These are phyloP conservation scores for Ganoderma resinaceum DNA, from an alignment of 1,284 basidiomycete species.

Conservation along the genomic window DNA sequence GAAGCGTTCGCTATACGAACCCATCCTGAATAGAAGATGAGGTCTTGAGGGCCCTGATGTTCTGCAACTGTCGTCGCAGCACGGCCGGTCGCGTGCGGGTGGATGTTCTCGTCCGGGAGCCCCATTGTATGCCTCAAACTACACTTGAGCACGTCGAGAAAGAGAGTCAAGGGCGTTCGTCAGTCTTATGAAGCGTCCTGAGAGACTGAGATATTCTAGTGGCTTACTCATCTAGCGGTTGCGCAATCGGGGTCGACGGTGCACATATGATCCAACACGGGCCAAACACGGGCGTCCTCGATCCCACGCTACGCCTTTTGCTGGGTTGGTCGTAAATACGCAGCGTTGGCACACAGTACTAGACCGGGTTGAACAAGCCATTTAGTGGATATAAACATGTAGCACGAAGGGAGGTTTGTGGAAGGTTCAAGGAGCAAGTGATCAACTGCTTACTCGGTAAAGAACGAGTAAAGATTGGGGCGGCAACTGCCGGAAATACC, in stretches of 20 bases:
- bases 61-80: conserved; percentile 57
- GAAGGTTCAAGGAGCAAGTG: too few relatives aligned
- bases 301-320: neutral
- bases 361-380: too few relatives aligned
- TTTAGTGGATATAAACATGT: too few relatives aligned
- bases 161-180: neutral
- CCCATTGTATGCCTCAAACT: neutral
- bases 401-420: too few relatives aligned
- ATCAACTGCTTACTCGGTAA: too few relatives aligned
- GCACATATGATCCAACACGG: neutral
- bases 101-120: conserved; percentile 52
- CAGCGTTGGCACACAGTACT: neutral
- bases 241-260: neutral
- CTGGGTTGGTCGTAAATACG: neutral
- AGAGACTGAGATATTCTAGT: neutral
- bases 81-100: conserved; percentile 59
- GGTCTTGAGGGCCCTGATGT: conserved; percentile 54
- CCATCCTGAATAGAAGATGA: conserved; percentile 69
- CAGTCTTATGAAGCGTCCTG: neutral
- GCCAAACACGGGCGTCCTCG: neutral
- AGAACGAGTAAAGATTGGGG: too few relatives aligned
- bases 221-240: neutral
- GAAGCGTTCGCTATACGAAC: conserved; percentile 37
- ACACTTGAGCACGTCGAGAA: neutral
- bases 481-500: too few relatives aligned